phyloP scores from a whole-genome alignment of 1,284 basidiomycete genomes.

The Termitomyces sp. region DNA sequence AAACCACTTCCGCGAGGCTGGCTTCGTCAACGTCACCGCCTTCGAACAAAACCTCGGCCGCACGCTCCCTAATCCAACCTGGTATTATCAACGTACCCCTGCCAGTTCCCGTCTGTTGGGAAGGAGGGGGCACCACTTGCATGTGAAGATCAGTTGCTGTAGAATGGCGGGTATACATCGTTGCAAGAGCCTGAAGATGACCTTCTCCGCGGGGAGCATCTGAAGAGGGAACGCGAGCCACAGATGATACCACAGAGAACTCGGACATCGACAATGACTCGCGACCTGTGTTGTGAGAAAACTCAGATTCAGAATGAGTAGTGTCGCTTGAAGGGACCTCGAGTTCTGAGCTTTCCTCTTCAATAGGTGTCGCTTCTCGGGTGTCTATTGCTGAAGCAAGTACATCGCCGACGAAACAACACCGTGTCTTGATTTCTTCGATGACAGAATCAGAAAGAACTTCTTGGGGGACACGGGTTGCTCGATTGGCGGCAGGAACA shows the following conservation, averaged over 20 bases:
- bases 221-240: constrained; percentile 22
- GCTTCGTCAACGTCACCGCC: constrained; percentile 83
- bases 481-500: constrained; percentile 55
- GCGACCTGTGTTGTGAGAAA: constrained; percentile 43
- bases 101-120: constrained; percentile 64
- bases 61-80: constrained; percentile 91
- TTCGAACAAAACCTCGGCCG: constrained; percentile 88
- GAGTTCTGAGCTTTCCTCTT: constrained; percentile 42
- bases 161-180: constrained; percentile 67
- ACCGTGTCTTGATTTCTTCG: constrained; percentile 80
- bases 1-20: constrained; percentile 75
- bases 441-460: constrained; percentile 69
- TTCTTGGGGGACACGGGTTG: constrained; percentile 66
- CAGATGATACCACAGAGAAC: constrained; percentile 45
- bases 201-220: constrained; percentile 37
- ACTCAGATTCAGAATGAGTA: constrained; percentile 61
- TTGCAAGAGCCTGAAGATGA: constrained; percentile 58
- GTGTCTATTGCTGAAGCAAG: constrained; percentile 35
- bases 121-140: constrained; percentile 56
- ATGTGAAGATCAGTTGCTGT: constrained; percentile 68
- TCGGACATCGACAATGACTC: constrained; percentile 60
- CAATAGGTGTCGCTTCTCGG: constrained; percentile 36
- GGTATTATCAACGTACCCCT: constrained; percentile 82
- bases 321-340: constrained; percentile 54
- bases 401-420: constrained; percentile 69